Conservation (phyloP, 805 yeast genomes). For the Zygosaccharomyces pseudorouxii region DNA sequence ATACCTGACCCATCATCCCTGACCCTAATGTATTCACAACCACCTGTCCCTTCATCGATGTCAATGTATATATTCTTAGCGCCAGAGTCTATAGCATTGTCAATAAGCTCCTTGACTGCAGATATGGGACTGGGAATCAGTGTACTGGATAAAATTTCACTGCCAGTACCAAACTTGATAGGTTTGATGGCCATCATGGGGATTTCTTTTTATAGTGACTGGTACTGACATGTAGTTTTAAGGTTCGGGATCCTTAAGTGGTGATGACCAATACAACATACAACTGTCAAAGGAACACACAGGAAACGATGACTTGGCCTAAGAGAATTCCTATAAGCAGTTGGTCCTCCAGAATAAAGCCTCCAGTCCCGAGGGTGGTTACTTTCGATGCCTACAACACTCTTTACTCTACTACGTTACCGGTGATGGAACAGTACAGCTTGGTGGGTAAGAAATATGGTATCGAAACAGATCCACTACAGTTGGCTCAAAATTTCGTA, state of each 20-base stretch:
- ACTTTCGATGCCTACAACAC: conserved; percentile 71
- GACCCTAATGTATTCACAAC: conserved; percentile 33
- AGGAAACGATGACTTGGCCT: conserved; percentile 16
- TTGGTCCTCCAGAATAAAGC: conserved; percentile 12
- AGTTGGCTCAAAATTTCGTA: conserved; percentile 30
- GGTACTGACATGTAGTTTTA: background rate
- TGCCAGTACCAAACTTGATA: conserved; percentile 14
- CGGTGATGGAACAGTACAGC: conserved; percentile 52
- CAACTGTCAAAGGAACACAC: background rate
- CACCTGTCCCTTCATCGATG: conserved; percentile 38
- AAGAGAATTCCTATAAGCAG: conserved; percentile 11
- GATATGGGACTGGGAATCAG: conserved; percentile 36
- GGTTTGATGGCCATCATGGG: conserved; percentile 18
- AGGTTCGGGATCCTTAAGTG: background rate
- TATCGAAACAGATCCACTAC: conserved; percentile 28
- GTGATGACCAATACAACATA: background rate
- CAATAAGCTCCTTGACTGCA: conserved; percentile 41
- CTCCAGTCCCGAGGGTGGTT: conserved; percentile 41
- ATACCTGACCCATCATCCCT: conserved; percentile 43
- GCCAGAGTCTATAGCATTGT: conserved; percentile 40
- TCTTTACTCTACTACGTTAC: conserved; percentile 50
- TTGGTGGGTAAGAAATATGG: conserved; percentile 46
- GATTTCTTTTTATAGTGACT: background rate
- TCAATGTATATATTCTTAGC: conserved; percentile 35
- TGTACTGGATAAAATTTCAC: conserved; percentile 25